Evolutionary conservation across 805 yeast species (phyloP).

Genomic region (Jamesozyma spencerorum): DNA sequence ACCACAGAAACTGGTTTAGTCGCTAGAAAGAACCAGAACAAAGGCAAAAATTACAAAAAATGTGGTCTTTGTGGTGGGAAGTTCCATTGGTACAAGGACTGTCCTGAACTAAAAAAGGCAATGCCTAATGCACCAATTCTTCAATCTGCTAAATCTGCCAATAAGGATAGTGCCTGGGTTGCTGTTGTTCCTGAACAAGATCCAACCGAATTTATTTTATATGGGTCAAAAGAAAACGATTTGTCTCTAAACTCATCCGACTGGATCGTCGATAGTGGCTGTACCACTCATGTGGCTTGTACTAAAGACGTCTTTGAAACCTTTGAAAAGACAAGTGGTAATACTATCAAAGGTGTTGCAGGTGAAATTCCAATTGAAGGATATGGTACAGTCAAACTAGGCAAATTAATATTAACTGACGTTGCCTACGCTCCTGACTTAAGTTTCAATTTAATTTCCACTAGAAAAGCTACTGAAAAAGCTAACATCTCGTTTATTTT

Average conservation of each 20-base stretch:
- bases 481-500: background rate
- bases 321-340: background rate
- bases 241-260: background rate
- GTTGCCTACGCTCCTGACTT: constrained; percentile 5
- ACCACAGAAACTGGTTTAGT: no score
- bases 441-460: constrained; percentile 3
- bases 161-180: background rate
- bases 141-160: background rate
- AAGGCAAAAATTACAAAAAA: no score
- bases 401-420: background rate
- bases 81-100: background rate
- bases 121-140: background rate
- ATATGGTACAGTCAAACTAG: constrained; percentile 1
- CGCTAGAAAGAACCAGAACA: no score
- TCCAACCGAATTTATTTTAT: background rate
- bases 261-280: constrained; percentile 6
- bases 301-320: background rate
- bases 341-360: constrained; percentile 3
- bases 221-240: background rate
- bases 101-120: background rate
- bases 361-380: constrained; percentile 4
- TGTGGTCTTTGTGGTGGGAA: background rate
- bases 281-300: constrained; percentile 5
- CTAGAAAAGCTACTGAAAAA: background rate
- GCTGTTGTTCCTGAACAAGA: background rate